These are phyloP conservation scores for Cairneyella variabilis DNA, from an alignment of 495 filamentous ascomycete genomes.

Conservation along the genomic window DNA sequence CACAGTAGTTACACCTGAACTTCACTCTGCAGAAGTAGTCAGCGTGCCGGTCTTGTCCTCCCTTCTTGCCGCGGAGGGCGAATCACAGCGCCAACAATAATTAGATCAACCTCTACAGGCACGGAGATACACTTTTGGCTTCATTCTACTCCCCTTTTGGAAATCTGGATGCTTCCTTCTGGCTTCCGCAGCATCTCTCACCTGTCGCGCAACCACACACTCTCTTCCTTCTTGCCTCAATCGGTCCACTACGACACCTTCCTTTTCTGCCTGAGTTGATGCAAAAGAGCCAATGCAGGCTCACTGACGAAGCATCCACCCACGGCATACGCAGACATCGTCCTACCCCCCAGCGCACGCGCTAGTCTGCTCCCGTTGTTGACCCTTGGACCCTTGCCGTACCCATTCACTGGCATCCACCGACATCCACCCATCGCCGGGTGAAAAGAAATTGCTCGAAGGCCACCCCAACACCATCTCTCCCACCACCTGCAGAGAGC, in stretches of 20 bases:
- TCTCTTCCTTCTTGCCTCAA: too few relatives aligned
- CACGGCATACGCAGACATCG: too few relatives aligned
- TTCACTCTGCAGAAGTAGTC: not conserved
- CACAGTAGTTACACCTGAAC: not conserved
- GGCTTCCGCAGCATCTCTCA: not conserved
- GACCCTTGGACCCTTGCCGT: too few relatives aligned
- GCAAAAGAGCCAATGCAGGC: too few relatives aligned
- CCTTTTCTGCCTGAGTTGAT: not conserved
- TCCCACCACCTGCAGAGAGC: not conserved
- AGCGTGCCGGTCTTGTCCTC: not conserved
- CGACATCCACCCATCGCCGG: too few relatives aligned
- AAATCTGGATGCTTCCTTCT: not conserved
- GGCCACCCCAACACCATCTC: not conserved
- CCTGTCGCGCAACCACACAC: too few relatives aligned
- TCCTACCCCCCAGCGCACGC: too few relatives aligned
- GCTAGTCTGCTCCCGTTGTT: too few relatives aligned
- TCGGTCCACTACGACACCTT: too few relatives aligned
- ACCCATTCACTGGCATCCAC: too few relatives aligned
- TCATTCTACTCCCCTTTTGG: not conserved
- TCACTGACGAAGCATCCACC: too few relatives aligned
- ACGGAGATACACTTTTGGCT: not conserved
- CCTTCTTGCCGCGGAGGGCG: not conserved
- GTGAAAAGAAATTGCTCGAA: slow-evolving; percentile 5
- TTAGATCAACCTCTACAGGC: not conserved
- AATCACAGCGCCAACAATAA: slow-evolving; percentile 12